Evolutionary conservation across 2,329 filamentous ascomycete species (phyloP).

Genomic region (Didymella pomorum): DNA sequence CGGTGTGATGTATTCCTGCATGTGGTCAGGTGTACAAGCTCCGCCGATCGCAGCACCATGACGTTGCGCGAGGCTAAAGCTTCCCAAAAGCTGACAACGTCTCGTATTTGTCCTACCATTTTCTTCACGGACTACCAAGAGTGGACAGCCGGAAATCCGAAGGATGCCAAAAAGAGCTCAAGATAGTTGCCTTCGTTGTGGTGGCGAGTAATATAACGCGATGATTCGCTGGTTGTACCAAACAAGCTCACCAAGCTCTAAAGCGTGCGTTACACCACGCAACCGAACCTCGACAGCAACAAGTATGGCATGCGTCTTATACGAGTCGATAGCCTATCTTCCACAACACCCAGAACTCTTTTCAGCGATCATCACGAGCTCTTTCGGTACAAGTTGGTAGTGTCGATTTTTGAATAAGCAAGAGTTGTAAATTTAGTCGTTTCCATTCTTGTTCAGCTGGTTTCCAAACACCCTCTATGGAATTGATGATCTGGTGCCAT

Average conservation of each 20-base stretch:
- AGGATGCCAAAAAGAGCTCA: background rate
- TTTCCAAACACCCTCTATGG: no score
- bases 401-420: background rate
- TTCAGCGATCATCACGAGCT: background rate
- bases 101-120: constrained; percentile 12
- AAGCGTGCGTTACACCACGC: constrained; percentile 1
- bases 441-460: background rate
- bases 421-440: background rate
- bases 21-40: constrained; percentile 15
- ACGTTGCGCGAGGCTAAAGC: constrained; percentile 13
- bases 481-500: background rate
- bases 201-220: constrained; percentile 1
- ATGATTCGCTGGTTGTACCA: background rate
- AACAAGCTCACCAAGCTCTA: background rate
- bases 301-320: background rate
- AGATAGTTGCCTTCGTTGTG: background rate
- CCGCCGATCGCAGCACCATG: constrained; percentile 18
- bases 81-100: constrained; percentile 14
- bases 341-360: background rate
- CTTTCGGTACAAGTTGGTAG: background rate
- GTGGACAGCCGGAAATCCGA: background rate
- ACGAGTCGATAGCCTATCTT: background rate
- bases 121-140: background rate
- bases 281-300: background rate
- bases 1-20: constrained; percentile 9